phyloP scores from a whole-genome alignment of 352 stramenopile species.

The Globisporangium mamillatum region DNA sequence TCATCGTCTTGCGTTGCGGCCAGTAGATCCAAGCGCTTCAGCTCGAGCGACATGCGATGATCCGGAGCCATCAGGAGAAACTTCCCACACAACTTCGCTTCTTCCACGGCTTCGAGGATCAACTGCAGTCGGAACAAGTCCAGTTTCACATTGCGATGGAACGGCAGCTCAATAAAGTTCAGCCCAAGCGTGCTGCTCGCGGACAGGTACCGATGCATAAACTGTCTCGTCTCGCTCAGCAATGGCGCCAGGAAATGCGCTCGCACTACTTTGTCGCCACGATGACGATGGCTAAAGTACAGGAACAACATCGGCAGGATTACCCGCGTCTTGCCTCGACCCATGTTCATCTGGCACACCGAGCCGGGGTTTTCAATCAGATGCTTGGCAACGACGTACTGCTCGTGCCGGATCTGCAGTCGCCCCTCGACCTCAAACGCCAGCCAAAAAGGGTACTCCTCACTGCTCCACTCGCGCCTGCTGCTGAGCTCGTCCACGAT shows the following conservation, averaged over 20 bases:
- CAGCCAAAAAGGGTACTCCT: slow-evolving; percentile 73
- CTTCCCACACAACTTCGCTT: slow-evolving; percentile 36
- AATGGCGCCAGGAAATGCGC: slow-evolving; percentile 61
- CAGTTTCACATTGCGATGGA: no score
- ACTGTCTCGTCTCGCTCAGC: slow-evolving; percentile 61
- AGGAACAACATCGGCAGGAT: slow-evolving; percentile 90
- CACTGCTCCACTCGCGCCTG: slow-evolving; percentile 42
- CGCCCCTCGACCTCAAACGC: slow-evolving; percentile 84
- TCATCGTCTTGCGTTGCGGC: slow-evolving; percentile 13
- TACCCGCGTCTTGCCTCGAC: slow-evolving; percentile 79
- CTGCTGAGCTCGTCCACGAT: slow-evolving; percentile 50
- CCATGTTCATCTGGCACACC: slow-evolving; percentile 88
- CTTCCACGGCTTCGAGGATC: slow-evolving; percentile 34
- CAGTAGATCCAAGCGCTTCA: slow-evolving; percentile 69
- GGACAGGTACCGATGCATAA: slow-evolving; percentile 58
- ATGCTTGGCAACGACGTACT: slow-evolving; percentile 74
- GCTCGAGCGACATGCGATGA: slow-evolving; percentile 84
- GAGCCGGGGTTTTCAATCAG: slow-evolving; percentile 61
- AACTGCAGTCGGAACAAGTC: slow-evolving; percentile 16
- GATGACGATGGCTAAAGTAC: slow-evolving; percentile 36
- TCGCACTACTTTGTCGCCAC: slow-evolving; percentile 32
- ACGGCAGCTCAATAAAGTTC: slow-evolving; percentile 26
- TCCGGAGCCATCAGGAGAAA: slow-evolving; percentile 81
- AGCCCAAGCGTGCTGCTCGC: slow-evolving; percentile 35
- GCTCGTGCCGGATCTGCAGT: slow-evolving; percentile 83